phyloP scores from a whole-genome alignment of 1,284 basidiomycete species.

The Melampsora larici-populina region DNA sequence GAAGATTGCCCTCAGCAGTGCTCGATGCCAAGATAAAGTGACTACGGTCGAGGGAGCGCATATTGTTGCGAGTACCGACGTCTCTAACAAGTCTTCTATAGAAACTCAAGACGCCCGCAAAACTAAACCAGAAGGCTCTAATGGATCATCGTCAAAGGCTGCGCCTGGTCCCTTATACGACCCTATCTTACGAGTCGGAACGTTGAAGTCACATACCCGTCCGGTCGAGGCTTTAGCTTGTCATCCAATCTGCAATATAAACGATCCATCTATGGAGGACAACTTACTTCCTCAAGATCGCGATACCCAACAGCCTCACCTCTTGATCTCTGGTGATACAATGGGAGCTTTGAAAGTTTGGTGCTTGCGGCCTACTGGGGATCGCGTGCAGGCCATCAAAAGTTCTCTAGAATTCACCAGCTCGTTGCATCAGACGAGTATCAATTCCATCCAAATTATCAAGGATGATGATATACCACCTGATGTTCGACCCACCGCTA shows the following conservation, averaged over 20 bases:
- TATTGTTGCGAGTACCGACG: neutral
- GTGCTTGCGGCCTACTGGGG: neutral
- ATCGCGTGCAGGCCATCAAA: neutral
- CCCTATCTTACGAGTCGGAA: constrained; percentile 7
- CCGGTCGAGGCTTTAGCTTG: constrained; percentile 24
- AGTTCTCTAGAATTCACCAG: constrained; percentile 68
- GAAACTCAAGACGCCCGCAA: neutral
- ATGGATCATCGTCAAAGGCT: neutral
- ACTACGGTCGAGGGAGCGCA: neutral
- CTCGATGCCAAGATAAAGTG: neutral
- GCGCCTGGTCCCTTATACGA: constrained; percentile 9
- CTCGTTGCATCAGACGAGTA: constrained; percentile 56
- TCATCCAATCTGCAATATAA: neutral
- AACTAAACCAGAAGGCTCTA: neutral
- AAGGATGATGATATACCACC: neutral
- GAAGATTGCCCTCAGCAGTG: neutral
- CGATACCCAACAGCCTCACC: constrained; percentile 10
- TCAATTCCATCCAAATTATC: constrained; percentile 32
- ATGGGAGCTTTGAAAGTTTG: constrained; percentile 41
- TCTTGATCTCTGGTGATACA: constrained; percentile 35
- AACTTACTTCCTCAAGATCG: constrained; percentile 2
- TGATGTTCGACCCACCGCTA: constrained; percentile 33
- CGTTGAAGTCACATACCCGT: constrained; percentile 37
- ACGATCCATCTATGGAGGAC: neutral
- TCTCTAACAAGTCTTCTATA: neutral